Percentiles rank a stretch among this genome's conserved stretches.
These are phyloP conservation scores for Apiospora kogelbergensis DNA, from an alignment of 2,329 filamentous ascomycete genomes.

Conservation along the genomic window DNA sequence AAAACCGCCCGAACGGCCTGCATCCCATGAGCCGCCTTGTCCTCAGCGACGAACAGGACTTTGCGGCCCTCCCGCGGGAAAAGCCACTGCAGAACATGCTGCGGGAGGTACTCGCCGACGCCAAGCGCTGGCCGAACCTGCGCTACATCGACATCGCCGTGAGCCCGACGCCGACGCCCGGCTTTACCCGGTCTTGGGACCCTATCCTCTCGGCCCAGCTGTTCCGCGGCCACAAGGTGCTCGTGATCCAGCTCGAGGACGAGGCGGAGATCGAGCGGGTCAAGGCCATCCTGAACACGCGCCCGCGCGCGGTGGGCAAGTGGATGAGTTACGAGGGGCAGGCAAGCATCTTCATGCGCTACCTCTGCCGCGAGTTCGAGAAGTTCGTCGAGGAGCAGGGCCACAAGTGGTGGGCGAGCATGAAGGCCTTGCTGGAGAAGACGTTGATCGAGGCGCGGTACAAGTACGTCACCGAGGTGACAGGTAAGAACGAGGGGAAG, in stretches of 20 bases:
- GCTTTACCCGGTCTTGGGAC: conserved; percentile 3
- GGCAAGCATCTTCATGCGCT: background rate
- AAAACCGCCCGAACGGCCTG: background rate
- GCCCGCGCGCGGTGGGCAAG: background rate
- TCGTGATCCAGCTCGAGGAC: background rate
- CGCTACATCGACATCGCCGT: conserved; percentile 3
- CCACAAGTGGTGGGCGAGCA: background rate
- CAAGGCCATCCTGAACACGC: background rate
- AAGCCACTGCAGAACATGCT: background rate
- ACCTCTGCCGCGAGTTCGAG: conserved; percentile 5
- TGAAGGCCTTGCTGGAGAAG: conserved; percentile 1
- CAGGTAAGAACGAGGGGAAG: background rate
- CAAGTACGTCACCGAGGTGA: background rate
- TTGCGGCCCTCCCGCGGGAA: background rate
- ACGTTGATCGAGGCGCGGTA: background rate
- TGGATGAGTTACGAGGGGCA: conserved; percentile 4
- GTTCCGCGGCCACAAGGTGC: background rate
- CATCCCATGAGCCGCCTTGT: background rate
- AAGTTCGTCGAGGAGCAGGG: background rate
- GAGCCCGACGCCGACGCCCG: background rate
- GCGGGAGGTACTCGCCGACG: background rate
- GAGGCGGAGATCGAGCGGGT: background rate
- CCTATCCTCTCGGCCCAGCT: background rate
- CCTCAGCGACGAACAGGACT: background rate
- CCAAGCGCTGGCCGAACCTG: conserved; percentile 6